A percentile compares a stretch with the other conserved stretches of the same genome.
Conservation (phyloP, 106 monocot genomes). For the Acorus gramineus region DNA sequence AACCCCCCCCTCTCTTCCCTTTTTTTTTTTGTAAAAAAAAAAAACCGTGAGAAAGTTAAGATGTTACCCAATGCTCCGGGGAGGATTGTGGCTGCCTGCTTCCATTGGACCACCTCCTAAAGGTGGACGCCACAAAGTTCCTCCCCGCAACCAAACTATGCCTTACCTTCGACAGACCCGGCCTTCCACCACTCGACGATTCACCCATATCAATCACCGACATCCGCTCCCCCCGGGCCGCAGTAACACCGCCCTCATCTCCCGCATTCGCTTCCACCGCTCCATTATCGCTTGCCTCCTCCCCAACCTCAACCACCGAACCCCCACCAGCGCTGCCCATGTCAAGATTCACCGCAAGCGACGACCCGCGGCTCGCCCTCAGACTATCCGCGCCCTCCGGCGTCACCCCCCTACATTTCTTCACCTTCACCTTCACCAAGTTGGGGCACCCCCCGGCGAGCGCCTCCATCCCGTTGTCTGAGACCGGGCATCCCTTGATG, state of each 20-base stretch:
- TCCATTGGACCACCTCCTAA: constrained; percentile 32
- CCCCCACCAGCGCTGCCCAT: neutral
- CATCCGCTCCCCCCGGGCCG: constrained; percentile 25
- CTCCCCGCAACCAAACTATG: constrained; percentile 16
- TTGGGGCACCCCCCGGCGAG: constrained; percentile 69
- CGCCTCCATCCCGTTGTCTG: constrained; percentile 61
- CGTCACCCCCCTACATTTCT: constrained; percentile 70
- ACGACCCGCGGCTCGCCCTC: constrained; percentile 26
- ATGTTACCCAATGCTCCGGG: constrained; percentile 6
- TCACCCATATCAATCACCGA: constrained; percentile 19
- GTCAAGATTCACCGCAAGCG: constrained; percentile 63
- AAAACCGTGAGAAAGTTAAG: neutral
- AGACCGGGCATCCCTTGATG: constrained; percentile 70
- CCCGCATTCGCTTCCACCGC: constrained; percentile 41
- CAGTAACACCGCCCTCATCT: constrained; percentile 4
- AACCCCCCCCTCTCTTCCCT: no score
- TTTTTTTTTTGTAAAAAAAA: no score
- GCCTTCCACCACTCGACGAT: constrained; percentile 32
- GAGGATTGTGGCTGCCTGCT: constrained; percentile 8
- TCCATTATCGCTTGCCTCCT: constrained; percentile 36
- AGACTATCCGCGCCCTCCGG: constrained; percentile 54
- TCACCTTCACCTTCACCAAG: constrained; percentile 77
- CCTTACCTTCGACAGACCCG: constrained; percentile 33
- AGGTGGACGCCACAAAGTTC: constrained; percentile 28
- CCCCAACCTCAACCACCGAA: constrained; percentile 27